Evolutionary conservation across 495 filamentous ascomycete species (phyloP).

Genomic region (Lasiosphaeria miniovina): DNA sequence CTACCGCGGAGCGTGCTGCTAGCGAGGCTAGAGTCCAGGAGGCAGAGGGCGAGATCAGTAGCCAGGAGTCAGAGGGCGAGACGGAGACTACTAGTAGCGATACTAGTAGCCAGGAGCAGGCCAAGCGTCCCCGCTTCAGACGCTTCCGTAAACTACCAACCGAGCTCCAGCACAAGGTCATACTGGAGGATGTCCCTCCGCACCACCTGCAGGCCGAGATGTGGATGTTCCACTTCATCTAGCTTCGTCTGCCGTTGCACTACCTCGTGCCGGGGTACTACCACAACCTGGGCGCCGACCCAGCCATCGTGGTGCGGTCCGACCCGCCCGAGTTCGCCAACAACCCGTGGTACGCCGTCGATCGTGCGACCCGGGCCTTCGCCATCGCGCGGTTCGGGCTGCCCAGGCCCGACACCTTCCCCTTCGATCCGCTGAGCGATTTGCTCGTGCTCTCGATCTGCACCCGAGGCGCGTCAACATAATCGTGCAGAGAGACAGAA

Average conservation of each 20-base stretch:
- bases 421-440: background rate
- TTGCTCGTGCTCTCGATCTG: background rate
- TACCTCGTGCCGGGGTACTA: background rate
- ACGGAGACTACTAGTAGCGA: background rate
- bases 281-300: background rate
- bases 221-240: background rate
- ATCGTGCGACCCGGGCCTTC: background rate
- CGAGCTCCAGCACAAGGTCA: background rate
- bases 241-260: no score
- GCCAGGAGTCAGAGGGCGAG: background rate
- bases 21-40: background rate
- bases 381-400: background rate
- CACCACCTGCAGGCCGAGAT: background rate
- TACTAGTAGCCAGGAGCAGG: background rate
- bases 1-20: no score
- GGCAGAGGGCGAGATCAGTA: background rate
- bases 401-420: background rate
- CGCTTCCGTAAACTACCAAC: background rate
- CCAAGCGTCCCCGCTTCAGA: background rate
- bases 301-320: background rate
- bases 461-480: background rate
- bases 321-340: background rate
- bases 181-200: background rate
- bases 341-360: background rate
- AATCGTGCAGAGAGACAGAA: background rate